Base-by-base conservation (phyloP, 345 rosid genomes). In the Euphorbia pulcherrima region DNA sequence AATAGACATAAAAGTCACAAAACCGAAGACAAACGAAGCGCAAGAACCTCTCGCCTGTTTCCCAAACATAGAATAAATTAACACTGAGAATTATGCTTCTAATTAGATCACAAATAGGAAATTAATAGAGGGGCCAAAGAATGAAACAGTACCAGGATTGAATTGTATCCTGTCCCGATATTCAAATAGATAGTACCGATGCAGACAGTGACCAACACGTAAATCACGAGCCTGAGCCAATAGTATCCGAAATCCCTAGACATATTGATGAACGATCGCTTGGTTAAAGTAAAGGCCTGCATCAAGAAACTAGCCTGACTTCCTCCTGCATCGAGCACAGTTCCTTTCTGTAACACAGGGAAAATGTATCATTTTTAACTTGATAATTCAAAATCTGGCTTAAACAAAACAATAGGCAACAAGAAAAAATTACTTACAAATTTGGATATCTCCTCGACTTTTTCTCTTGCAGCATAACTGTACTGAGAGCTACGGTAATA, bases 191-290 rank as follows among this genome's bases (percentile, higher is more conserved):
- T 93, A 29, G 97, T 90, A 68, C 98, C 97, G 11, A 90, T 90
- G 81, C 98, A 93, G 81, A 90, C 0, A 0, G 98, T 86, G 58
- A 93, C 94, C 14, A 90, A 72, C 44, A 88, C 55, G 75, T 93
- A 93, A 56, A 93, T 93, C 11, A 80, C 76, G 52, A 93, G 97
- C 84, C 98, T 83, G 30, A 93, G 88, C 98, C 98, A 93, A 84
- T 90, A 93, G 65, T 93, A 93, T 10, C 97, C 98, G 21, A 93
- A 90, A 77, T 93, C 98, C 64, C 98, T 84, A 11, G 94, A 93
- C 98, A 93, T 93, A 85, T 93, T 93, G 73, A 83, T 72, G 80
- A 85, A 87, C 11, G 97, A 90, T 11, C 98, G 89, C 78, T 85
- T 85, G n/a, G 97, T 93, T 72, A 93, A 78, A 52, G 88, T 83